Evolutionary conservation across 2,329 filamentous ascomycete genomes (phyloP), one percentile per base, ranked within the genome.

Genomic region (Chrysoporthe cubensis): DNA sequence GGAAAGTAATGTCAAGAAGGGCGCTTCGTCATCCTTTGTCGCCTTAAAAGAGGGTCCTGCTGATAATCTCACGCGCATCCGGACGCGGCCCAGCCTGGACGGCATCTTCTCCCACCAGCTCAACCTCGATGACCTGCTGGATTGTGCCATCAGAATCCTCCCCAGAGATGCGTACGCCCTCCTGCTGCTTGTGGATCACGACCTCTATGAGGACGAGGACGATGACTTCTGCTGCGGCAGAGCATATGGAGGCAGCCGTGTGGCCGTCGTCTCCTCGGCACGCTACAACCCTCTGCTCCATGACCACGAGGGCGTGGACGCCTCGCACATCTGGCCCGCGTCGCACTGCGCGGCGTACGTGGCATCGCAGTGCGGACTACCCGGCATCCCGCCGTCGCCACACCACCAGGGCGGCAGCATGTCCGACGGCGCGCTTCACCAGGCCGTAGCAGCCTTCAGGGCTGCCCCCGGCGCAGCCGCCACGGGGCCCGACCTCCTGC

Each of bases 151-250:
- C 1, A 77, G 76, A 1, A 80, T 85, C 18, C 76, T 91, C 0
- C 88, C 88, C 0, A 62, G 72, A 0, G 85, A 91, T 71, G 88
- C 88, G 0, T 88, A 88, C 68, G 81, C 88, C 0, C 73, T 90
- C 1, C 72, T 89, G 0, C 74, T 91, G 46, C 73, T 91, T 0
- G 77, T 85, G 0, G 78, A 88, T 44, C 84, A 90, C n/a, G 89
- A 91, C 73, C 76, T 91, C 16, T 91, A 88, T 72, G 88, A 91
- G 71, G 83, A 84, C 62, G 86, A 89, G 0, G 85, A 90, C 0
- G 90, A 91, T 68, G 84, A 88, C 26, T 92, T 91, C 72, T 87
- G 85, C 64, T 90, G 88, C 69, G 90, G 89, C 0, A 78, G 88
- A 40, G 88, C 90, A 0, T 92, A 89, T 73, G 90, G 90, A 0